A percentile compares a stretch with the other conserved stretches of the same genome.
Conservation (phyloP, 2,329 filamentous ascomycete genomes). For the Fusarium drepaniforme region DNA sequence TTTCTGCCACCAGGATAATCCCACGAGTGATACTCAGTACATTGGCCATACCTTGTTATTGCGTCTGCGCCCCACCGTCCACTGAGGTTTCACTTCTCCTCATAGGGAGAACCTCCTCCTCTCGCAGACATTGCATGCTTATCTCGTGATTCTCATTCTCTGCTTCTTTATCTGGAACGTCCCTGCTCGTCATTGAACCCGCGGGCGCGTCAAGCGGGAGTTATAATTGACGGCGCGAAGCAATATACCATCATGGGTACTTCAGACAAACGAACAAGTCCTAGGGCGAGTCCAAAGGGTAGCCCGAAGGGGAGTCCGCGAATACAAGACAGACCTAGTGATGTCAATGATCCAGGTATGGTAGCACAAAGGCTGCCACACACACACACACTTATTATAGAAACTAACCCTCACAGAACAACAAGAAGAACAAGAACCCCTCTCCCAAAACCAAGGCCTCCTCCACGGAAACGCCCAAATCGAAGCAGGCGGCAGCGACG, state of each 20-base stretch:
- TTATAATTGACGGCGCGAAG: not conserved
- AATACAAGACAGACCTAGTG: not conserved
- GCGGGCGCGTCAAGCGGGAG: not conserved
- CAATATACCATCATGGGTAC: conserved; percentile 10
- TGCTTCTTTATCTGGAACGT: not conserved
- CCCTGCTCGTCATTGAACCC: not conserved
- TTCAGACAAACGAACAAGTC: conserved; percentile 7
- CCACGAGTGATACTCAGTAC: not conserved
- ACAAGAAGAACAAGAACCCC: not conserved
- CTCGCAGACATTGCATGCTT: not conserved
- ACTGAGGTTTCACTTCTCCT: not conserved
- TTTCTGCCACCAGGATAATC: conserved; percentile 4
- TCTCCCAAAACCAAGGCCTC: conserved; percentile 34
- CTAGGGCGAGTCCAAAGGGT: conserved; percentile 2
- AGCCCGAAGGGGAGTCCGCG: conserved; percentile 13
- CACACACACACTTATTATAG: not conserved
- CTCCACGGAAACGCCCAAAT: conserved; percentile 47
- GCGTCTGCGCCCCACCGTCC: not conserved
- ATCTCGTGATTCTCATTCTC: not conserved
- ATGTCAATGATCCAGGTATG: conserved; percentile 26
- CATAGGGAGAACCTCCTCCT: not conserved
- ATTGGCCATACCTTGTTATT: not conserved
- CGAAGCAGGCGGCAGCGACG: conserved; percentile 48
- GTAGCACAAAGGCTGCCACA: not conserved
- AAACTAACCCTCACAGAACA: conserved; percentile 4